Base-by-base conservation (phyloP, 2,329 filamentous ascomycete genomes). In the Colletotrichum echinochloae region DNA sequence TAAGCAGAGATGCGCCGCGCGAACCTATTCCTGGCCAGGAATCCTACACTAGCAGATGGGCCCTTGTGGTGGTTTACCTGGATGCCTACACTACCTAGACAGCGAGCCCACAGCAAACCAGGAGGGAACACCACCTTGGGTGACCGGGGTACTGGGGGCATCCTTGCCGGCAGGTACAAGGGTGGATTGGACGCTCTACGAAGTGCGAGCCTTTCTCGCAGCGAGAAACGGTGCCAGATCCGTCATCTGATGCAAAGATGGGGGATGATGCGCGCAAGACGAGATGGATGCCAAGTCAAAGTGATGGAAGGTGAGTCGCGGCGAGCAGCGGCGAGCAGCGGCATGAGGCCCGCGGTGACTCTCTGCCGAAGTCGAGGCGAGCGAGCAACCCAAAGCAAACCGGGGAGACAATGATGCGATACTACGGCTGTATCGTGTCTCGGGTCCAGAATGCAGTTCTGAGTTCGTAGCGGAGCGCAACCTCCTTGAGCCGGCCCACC, bases 1-100 rank as follows among this genome's bases (percentile, higher is more conserved):
- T 51, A 56, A 66, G 55, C 41, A 66, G 41, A 55, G 64, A 60
- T 68, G 64, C 64, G 68, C 44, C 37, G 64, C 62, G 55, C 44
- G 44, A 67, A 63, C 46, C 64, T 71, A 68, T 68, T 71, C 64
- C 68, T 71, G 61, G 68, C 51, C 23, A 63, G 49, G 61, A 71
- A 61, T 57, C 51, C 59, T 64, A 54, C 68, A 68, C 68, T 68
- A 71, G 68, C 33, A 59, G 52, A 63, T 60, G 61, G 30, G 44
- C 44, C 44, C 62, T 44, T 59, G 54, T 48, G 51, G 39, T 41
- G 20, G 18, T 8, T 20, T 41, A 37, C 35, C 7, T 37, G 18
- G 57, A 59, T 67, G 20, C 37, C 4, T 41, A 41, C 6, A 41
- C 39, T 44, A 52, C 48, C 48, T 33, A 30, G 20, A 62, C 46